These are phyloP conservation scores for Cercospora sojina DNA, from an alignment of 2,329 filamentous ascomycete genomes.

Conservation along the genomic window DNA sequence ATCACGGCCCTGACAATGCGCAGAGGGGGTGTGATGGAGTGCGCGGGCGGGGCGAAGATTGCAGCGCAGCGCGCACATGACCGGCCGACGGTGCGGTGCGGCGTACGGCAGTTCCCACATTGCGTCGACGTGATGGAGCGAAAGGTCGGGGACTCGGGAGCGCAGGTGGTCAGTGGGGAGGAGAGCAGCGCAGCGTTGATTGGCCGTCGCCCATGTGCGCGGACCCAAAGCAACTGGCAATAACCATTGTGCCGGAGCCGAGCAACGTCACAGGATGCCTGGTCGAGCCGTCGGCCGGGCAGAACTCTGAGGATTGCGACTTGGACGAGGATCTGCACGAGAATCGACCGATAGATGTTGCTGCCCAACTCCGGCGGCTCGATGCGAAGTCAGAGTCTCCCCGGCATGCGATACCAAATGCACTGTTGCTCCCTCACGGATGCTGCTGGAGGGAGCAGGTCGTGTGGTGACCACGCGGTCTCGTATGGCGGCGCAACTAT, in stretches of 20 bases:
- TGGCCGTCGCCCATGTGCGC: not conserved
- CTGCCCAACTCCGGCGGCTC: not conserved
- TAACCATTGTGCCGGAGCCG: conserved; percentile 6
- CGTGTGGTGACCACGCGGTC: too few species aligned
- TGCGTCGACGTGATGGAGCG: not conserved
- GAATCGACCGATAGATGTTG: not conserved
- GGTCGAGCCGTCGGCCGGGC: not conserved
- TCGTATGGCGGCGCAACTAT: not conserved
- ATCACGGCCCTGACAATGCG: not conserved
- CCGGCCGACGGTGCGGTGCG: not conserved
- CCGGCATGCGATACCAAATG: not conserved
- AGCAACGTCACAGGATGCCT: not conserved
- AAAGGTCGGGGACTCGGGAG: not conserved
- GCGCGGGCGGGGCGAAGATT: not conserved
- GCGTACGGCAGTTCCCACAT: not conserved
- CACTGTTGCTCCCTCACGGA: not conserved
- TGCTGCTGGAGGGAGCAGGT: not conserved
- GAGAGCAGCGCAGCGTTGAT: not conserved
- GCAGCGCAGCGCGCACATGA: conserved; percentile 1
- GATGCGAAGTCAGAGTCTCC: not conserved
- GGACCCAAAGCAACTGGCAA: not conserved
- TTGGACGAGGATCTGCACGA: conserved; percentile 9
- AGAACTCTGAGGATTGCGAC: conserved; percentile 1
- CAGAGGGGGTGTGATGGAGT: not conserved
- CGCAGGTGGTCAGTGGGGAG: not conserved